A percentile compares a stretch with the other conserved stretches of the same genome.
phyloP scores from a whole-genome alignment of 305 asterid genomes.

The Fraxinus nigra region DNA sequence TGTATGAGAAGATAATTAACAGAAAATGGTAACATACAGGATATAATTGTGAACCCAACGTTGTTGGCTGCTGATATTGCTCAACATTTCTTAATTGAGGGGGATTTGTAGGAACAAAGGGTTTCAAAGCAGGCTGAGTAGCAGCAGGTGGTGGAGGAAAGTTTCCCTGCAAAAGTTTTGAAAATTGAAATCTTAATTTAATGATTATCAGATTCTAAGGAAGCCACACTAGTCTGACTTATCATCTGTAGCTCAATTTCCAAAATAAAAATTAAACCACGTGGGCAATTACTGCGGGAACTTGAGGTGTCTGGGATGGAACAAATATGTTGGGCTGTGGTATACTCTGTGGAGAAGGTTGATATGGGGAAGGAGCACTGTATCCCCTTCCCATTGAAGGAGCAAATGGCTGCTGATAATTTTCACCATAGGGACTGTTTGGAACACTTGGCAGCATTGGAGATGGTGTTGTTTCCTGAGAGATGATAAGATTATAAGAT shows the following conservation, averaged over 20 bases:
- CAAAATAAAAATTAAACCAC: neutral
- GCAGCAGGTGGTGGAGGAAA: constrained; percentile 66
- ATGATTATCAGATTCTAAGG: constrained; percentile 16
- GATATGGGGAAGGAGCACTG: constrained; percentile 52
- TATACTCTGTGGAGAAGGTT: constrained; percentile 45
- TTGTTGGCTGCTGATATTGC: constrained; percentile 89
- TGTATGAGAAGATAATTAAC: neutral
- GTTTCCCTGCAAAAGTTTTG: constrained; percentile 52
- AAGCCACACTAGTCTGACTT: neutral
- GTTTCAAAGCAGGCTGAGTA: constrained; percentile 62
- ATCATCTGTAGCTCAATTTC: neutral
- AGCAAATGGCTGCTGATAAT: constrained; percentile 55
- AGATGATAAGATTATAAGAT: constrained; percentile 8
- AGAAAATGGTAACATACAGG: constrained; percentile 54
- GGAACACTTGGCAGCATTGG: constrained; percentile 45
- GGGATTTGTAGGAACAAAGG: constrained; percentile 75
- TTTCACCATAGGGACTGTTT: constrained; percentile 57
- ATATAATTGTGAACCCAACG: constrained; percentile 84
- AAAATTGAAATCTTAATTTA: constrained; percentile 6
- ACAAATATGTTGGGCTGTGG: constrained; percentile 67
- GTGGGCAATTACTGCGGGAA: constrained; percentile 47
- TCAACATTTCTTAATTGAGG: constrained; percentile 69
- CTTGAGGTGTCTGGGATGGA: constrained; percentile 66
- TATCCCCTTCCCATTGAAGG: constrained; percentile 46
- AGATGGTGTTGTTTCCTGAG: constrained; percentile 56